Percentiles rank a stretch among this genome's conserved stretches.
Evolutionary conservation across 2,329 filamentous ascomycete species (phyloP).

Genomic region (Epichloe sp.): DNA sequence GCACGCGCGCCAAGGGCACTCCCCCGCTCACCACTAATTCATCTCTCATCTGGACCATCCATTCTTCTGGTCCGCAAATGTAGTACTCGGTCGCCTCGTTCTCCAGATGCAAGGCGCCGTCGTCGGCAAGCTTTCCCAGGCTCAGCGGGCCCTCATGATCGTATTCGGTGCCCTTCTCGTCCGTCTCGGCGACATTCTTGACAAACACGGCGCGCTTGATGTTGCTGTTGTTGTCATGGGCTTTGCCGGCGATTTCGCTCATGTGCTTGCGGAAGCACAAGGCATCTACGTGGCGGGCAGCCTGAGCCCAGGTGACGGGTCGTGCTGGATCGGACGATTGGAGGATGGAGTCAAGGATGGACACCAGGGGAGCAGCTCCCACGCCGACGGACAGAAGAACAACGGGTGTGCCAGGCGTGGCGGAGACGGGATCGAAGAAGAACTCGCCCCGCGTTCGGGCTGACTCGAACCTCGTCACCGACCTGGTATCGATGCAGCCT

Average conservation of each 20-base stretch:
- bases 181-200: constrained; percentile 28
- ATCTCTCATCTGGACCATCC: constrained; percentile 48
- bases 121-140: constrained; percentile 35
- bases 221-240: constrained; percentile 12
- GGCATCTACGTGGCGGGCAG: constrained; percentile 33
- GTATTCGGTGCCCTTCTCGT: constrained; percentile 39
- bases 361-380: constrained; percentile 52
- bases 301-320: constrained; percentile 51
- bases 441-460: constrained; percentile 48
- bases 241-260: constrained; percentile 18
- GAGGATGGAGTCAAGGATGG: constrained; percentile 47
- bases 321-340: constrained; percentile 18
- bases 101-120: constrained; percentile 36
- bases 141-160: constrained; percentile 42
- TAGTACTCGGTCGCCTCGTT: constrained; percentile 48
- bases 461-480: constrained; percentile 41
- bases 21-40: constrained; percentile 36
- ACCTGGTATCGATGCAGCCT: constrained; percentile 35
- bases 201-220: constrained; percentile 36
- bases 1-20: constrained; percentile 40
- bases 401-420: constrained; percentile 36
- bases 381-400: constrained; percentile 58
- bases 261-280: constrained; percentile 44
- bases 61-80: constrained; percentile 52
- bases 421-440: constrained; percentile 37